Evolutionary conservation across 495 filamentous ascomycete genomes (phyloP).

Genomic region (Talaromyces trachyspermus): DNA sequence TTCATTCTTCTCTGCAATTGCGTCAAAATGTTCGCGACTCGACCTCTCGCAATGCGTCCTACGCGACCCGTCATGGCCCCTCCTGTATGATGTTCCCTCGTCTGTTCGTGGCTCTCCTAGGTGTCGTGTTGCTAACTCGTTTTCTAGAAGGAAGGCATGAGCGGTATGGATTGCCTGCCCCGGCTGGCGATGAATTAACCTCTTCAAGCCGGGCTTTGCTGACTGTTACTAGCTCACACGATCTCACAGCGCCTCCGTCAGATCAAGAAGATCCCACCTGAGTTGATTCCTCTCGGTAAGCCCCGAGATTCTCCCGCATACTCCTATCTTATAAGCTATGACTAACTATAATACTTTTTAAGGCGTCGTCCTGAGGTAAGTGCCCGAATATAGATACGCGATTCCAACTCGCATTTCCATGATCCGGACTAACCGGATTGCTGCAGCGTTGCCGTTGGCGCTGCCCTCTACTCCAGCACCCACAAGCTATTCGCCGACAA

Average conservation of each 20-base stretch:
- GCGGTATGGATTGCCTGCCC: slow-evolving; percentile 51
- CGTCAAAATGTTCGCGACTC: slow-evolving; percentile 60
- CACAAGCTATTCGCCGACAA: slow-evolving; percentile 85
- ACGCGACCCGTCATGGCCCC: slow-evolving; percentile 63
- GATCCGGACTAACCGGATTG: slow-evolving; percentile 20
- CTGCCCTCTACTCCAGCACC: slow-evolving; percentile 69
- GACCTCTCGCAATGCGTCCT: slow-evolving; percentile 47
- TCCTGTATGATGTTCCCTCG: slow-evolving; percentile 62
- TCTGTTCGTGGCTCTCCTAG: too few relatives aligned
- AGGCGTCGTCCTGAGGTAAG: slow-evolving; percentile 81
- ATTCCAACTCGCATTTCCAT: slow-evolving; percentile 7
- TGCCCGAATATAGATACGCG: slow-evolving; percentile 9
- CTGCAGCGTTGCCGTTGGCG: slow-evolving; percentile 55
- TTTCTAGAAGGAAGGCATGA: slow-evolving; percentile 72
- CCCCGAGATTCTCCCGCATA: slow-evolving; percentile 9
- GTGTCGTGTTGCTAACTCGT: slow-evolving; percentile 23
- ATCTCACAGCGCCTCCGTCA: slow-evolving; percentile 90
- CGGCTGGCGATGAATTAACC: too few relatives aligned
- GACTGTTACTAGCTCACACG: slow-evolving; percentile 69
- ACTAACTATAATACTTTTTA: slow-evolving; percentile 17
- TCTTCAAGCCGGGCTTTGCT: too few relatives aligned
- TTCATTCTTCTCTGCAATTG: slow-evolving; percentile 13
- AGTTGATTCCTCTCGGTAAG: slow-evolving; percentile 92
- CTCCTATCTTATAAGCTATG: neutral
- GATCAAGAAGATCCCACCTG: slow-evolving; percentile 81